Evolutionary conservation across 495 filamentous ascomycete species (phyloP).

Genomic region (Staphylotrichum longicolle): DNA sequence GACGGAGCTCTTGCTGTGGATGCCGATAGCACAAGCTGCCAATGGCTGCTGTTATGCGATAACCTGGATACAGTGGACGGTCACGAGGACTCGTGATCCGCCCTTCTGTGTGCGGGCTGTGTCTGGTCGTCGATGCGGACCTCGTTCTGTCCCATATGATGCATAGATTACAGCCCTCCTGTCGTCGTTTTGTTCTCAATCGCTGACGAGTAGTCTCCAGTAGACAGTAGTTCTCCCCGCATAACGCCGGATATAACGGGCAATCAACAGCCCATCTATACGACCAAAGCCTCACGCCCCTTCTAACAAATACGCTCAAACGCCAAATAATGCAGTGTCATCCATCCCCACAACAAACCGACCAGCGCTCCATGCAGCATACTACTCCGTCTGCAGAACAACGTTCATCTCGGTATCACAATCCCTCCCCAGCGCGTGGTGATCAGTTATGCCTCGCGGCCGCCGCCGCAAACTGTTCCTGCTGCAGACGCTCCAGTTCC

Average conservation of each 20-base stretch:
- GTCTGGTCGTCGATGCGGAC: no score
- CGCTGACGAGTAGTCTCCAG: background rate
- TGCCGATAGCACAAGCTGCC: background rate
- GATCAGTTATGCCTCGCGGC: constrained; percentile 46
- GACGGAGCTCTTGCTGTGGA: background rate
- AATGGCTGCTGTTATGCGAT: background rate
- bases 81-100: no score
- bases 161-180: no score
- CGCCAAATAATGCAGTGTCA: constrained; percentile 29
- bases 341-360: background rate
- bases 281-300: constrained; percentile 5
- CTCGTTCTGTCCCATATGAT: no score
- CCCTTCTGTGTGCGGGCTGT: no score
- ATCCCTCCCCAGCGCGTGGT: background rate
- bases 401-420: background rate
- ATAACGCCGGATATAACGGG: constrained; percentile 8
- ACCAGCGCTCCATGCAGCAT: background rate
- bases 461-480: constrained; percentile 85
- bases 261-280: constrained; percentile 10
- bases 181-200: no score
- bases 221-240: background rate
- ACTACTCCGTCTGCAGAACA: background rate
- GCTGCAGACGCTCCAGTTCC: constrained; percentile 81
- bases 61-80: background rate
- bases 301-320: constrained; percentile 19